Conservation (phyloP, 305 asterid species). For the Caryopteris hybrid region DNA sequence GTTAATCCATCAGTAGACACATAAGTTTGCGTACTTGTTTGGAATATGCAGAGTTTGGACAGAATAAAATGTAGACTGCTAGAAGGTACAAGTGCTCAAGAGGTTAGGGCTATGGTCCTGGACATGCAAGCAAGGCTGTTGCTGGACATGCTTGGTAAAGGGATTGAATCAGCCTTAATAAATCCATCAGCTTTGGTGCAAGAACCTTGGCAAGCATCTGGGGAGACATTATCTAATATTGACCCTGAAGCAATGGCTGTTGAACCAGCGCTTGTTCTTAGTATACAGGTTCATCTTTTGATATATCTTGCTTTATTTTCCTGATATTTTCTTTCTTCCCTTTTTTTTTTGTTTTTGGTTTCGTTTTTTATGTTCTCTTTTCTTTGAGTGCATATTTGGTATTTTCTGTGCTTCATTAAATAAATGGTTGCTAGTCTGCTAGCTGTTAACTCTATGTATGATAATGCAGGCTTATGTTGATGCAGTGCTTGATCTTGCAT, state of each 20-base stretch:
- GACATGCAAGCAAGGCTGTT: slow-evolving; percentile 98
- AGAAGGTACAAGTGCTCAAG: slow-evolving; percentile 97
- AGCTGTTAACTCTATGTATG: slow-evolving; percentile 26
- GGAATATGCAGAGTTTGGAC: slow-evolving; percentile 80
- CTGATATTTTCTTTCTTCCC: background rate
- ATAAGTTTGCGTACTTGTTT: slow-evolving; percentile 11
- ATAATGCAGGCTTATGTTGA: slow-evolving; percentile 86
- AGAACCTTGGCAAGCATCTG: slow-evolving; percentile 96
- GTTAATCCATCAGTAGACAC: background rate
- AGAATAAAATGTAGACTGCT: slow-evolving; percentile 96
- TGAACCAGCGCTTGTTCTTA: slow-evolving; percentile 82
- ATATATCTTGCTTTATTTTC: background rate
- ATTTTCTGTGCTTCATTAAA: background rate
- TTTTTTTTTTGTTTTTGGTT: background rate
- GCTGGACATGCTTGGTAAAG: slow-evolving; percentile 99
- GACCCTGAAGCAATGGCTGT: slow-evolving; percentile 95
- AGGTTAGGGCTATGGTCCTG: slow-evolving; percentile 99
- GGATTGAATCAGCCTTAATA: slow-evolving; percentile 90
- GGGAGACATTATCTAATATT: slow-evolving; percentile 65
- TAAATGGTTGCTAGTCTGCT: slow-evolving; percentile 2
- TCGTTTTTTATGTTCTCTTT: background rate
- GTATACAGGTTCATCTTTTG: slow-evolving; percentile 67
- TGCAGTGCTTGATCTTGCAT: slow-evolving; percentile 96
- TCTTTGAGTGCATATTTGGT: background rate
- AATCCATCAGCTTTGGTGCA: slow-evolving; percentile 90